phyloP scores from a whole-genome alignment of 2,329 filamentous ascomycete genomes.

The Aspergillus quadricinctus region DNA sequence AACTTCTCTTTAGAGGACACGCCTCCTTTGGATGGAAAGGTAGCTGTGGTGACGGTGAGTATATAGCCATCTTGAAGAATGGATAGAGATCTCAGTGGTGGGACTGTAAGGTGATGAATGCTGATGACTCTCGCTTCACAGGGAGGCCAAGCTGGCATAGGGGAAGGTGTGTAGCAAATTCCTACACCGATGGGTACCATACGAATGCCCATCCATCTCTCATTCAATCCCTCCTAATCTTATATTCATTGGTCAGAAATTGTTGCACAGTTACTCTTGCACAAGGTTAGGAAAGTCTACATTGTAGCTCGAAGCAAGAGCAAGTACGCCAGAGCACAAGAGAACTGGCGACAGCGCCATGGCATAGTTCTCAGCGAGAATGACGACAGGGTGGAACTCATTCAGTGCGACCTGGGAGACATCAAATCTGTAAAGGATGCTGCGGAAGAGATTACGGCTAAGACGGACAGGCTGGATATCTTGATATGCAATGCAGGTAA shows the following conservation, averaged over 20 bases:
- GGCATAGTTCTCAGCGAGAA: slow-evolving; percentile 16
- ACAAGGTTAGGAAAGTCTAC: slow-evolving; percentile 25
- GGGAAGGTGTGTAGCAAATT: slow-evolving; percentile 13
- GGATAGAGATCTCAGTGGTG: neutral
- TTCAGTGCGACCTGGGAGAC: slow-evolving; percentile 29
- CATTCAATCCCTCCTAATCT: neutral
- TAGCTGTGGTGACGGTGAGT: slow-evolving; percentile 28
- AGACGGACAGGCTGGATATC: slow-evolving; percentile 26
- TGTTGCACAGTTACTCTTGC: slow-evolving; percentile 26
- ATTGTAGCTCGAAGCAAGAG: slow-evolving; percentile 23
- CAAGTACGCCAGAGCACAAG: slow-evolving; percentile 19
- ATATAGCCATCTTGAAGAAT: neutral
- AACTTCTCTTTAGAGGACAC: slow-evolving; percentile 25
- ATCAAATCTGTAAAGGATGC: slow-evolving; percentile 19
- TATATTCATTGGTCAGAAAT: slow-evolving; percentile 17
- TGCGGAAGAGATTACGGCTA: slow-evolving; percentile 16
- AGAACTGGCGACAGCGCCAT: slow-evolving; percentile 18
- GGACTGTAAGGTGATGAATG: neutral
- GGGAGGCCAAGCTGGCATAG: slow-evolving; percentile 29
- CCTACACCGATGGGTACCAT: neutral
- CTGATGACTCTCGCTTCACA: neutral
- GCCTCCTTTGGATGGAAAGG: slow-evolving; percentile 22
- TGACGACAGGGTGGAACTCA: slow-evolving; percentile 18
- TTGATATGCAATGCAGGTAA: slow-evolving; percentile 31
- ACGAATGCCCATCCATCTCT: neutral